A percentile compares a stretch with the other conserved stretches of the same genome.
Conservation (phyloP, 106 monocot genomes). For the Triglochin maritima region DNA sequence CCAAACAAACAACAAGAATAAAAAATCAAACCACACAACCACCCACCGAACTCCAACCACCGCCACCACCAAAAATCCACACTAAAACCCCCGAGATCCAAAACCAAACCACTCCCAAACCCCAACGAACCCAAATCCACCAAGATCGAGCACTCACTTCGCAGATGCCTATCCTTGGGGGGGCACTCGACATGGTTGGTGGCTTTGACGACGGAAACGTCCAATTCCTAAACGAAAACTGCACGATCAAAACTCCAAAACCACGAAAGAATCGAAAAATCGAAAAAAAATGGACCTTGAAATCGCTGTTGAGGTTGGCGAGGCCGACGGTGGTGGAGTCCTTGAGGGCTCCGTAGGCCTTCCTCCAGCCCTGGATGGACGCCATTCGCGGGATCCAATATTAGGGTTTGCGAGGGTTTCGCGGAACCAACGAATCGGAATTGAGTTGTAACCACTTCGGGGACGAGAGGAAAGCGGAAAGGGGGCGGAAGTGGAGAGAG, state of each 20-base stretch:
- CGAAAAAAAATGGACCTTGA: constrained; percentile 41
- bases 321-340: constrained; percentile 89
- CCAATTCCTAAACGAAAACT: constrained; percentile 37
- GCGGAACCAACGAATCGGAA: too few species aligned
- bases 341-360: constrained; percentile 86
- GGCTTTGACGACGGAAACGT: constrained; percentile 68
- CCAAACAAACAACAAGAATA: background rate
- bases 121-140: background rate
- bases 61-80: background rate
- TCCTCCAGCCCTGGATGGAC: constrained; percentile 62
- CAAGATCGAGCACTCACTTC: constrained; percentile 18
- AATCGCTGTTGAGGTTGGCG: constrained; percentile 97
- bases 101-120: too few species aligned
- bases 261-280: background rate
- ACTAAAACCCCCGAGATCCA: background rate
- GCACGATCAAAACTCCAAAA: background rate
- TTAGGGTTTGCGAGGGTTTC: too few species aligned
- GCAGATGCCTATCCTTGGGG: constrained; percentile 60
- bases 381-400: constrained; percentile 23
- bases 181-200: constrained; percentile 73
- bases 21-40: background rate
- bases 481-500: too few species aligned
- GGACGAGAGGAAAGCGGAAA: too few species aligned
- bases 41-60: background rate
- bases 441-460: too few species aligned